Evolutionary conservation across 169 alveolate species (phyloP).

Genomic region (Cryptosporidium muris): DNA sequence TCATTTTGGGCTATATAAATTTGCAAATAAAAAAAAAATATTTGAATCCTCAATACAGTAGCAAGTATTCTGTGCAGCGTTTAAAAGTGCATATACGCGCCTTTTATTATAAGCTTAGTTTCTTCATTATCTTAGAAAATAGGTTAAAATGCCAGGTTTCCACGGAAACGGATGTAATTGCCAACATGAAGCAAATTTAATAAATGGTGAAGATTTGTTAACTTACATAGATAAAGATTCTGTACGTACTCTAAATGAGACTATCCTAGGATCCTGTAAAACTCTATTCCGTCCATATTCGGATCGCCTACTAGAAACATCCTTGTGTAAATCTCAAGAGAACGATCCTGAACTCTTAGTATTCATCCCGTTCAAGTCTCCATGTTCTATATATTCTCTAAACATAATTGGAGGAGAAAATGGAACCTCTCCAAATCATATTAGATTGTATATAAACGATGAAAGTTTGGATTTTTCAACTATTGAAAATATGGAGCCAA

Average conservation of each 20-base stretch:
- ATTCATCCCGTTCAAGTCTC: constrained; percentile 68
- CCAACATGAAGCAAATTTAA: constrained; percentile 75
- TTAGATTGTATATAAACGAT: constrained; percentile 77
- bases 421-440: constrained; percentile 77
- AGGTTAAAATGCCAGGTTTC: constrained; percentile 76
- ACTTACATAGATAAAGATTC: constrained; percentile 76
- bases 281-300: constrained; percentile 76
- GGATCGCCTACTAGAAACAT: constrained; percentile 73
- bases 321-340: constrained; percentile 76
- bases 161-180: constrained; percentile 83
- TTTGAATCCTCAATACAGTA: too few relatives aligned
- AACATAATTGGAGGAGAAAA: constrained; percentile 81
- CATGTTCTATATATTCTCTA: constrained; percentile 79
- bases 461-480: constrained; percentile 80
- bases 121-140: too few relatives aligned
- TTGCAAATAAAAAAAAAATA: too few relatives aligned
- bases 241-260: constrained; percentile 78
- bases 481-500: constrained; percentile 74
- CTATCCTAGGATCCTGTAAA: constrained; percentile 76
- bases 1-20: too few relatives aligned
- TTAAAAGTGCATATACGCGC: too few relatives aligned
- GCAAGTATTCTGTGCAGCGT: too few relatives aligned
- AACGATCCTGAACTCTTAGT: constrained; percentile 82
- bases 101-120: too few relatives aligned
- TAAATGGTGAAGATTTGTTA: constrained; percentile 78